Evolutionary conservation across 768 basidiomycete genomes (phyloP).

Genomic region (Hygrocybe punicea): DNA sequence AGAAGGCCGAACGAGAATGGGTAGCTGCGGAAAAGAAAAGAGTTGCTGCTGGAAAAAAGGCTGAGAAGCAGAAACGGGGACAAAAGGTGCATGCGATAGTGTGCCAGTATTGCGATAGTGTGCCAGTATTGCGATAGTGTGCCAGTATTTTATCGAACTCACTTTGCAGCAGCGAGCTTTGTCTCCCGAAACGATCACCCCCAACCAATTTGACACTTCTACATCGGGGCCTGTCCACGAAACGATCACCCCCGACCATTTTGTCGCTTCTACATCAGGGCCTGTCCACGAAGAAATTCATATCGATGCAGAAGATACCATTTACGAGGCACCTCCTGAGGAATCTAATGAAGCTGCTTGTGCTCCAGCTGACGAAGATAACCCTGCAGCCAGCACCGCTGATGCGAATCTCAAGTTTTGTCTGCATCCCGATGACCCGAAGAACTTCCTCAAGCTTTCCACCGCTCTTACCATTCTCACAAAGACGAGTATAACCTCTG

Average conservation of each 20-base stretch:
- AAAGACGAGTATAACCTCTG: neutral
- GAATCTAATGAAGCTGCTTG: neutral
- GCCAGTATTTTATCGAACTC: neutral
- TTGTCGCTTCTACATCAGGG: no score
- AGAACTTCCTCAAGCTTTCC: slow-evolving; percentile 3
- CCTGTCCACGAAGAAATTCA: no score
- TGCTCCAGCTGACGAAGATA: neutral
- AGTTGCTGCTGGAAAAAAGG: neutral
- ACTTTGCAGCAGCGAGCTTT: neutral
- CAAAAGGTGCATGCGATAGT: neutral
- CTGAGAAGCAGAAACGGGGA: neutral
- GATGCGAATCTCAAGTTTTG: neutral
- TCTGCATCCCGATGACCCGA: slow-evolving; percentile 1
- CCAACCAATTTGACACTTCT: no score
- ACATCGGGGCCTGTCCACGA: no score
- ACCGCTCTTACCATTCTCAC: neutral
- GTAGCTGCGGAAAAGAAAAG: neutral
- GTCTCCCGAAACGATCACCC: no score
- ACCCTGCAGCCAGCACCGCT: neutral
- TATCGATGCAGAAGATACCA: no score
- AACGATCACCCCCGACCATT: no score
- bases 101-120: neutral
- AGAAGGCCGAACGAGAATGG: neutral
- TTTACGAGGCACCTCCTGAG: neutral
- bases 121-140: no score